Evolutionary conservation across 2,329 filamentous ascomycete species (phyloP), one percentile per base, ranked within the genome.

Genomic region (Pseudofabraea citricarpa): DNA sequence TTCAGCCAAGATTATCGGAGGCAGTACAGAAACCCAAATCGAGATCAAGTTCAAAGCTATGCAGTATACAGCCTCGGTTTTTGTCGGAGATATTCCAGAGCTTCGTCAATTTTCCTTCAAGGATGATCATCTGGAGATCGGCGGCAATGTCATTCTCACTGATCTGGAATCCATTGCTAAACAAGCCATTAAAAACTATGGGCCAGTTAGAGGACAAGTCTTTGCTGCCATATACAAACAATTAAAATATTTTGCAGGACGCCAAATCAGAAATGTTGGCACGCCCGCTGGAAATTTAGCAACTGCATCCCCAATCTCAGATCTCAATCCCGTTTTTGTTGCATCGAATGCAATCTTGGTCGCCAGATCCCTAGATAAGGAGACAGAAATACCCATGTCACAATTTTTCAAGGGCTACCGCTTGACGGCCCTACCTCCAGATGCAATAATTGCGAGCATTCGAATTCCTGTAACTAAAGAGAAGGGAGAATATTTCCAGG

Each of bases 11-110:
- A 81, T 98, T 48, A 95, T 98, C 48, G 91, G 90, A 39, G 93
- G 93, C 48, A 95, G 90, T 62, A 95, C 90, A 2, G 93, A 98
- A 65, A 97, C 91, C 0, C 93, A 97, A 65, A 97, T 98, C 48
- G 93, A 98, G 67, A 87, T 94, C 68, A 96, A 95, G 66, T 97
- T 98, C 77, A 97, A 97, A 69, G 89, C 85, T 1, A 79, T 95
- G 72, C 79, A 90, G 56, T 97, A 97, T 61, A 84, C 85, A 4
- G 81, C 87, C 1, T 96, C 90, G 0, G 87, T 98, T 0, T 97
- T 85, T 53, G 87, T 97, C 8, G 90, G 91, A 9, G 93, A 98
- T 57, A 95, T 98, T 46, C 72, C 87, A 1, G 93, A 97, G 65
- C 69, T 98, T 45, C 77, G 89, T 10, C 85, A 90, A 53, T 97